These are phyloP conservation scores for Rhizophagus clarus DNA, from an alignment of 192 early-diverging fungal genomes.

Conservation along the genomic window DNA sequence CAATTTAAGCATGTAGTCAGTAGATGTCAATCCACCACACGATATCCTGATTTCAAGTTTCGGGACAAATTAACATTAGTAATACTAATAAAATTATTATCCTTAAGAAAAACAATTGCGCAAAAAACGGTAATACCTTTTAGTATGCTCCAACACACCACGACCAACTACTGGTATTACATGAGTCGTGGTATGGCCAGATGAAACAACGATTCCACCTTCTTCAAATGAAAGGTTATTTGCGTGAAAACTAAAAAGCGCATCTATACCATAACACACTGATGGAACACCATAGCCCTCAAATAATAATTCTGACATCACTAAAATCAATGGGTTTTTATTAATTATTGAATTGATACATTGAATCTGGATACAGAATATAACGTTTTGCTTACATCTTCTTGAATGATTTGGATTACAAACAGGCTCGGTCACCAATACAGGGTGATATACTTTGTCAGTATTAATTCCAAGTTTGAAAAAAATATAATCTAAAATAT, in stretches of 20 bases:
- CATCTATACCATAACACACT: slow-evolving; percentile 83
- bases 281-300: slow-evolving; percentile 81
- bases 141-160: slow-evolving; percentile 62
- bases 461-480: slow-evolving; percentile 73
- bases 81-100: slow-evolving; percentile 2
- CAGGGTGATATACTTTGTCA: slow-evolving; percentile 72
- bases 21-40: slow-evolving; percentile 75
- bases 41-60: slow-evolving; percentile 55
- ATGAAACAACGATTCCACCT: slow-evolving; percentile 73
- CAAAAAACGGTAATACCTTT: slow-evolving; percentile 56
- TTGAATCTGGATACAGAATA: background rate
- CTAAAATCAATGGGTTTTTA: slow-evolving; percentile 39
- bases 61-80: background rate
- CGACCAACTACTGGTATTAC: slow-evolving; percentile 74
- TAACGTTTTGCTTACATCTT: slow-evolving; percentile 53
- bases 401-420: slow-evolving; percentile 78
- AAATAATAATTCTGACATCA: slow-evolving; percentile 87
- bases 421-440: slow-evolving; percentile 87
- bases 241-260: slow-evolving; percentile 84
- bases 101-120: background rate
- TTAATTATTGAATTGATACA: background rate
- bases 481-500: slow-evolving; percentile 85
- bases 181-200: slow-evolving; percentile 71
- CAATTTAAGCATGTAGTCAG: slow-evolving; percentile 82
- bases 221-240: slow-evolving; percentile 59